Base-by-base conservation (phyloP, 192 early-diverging fungal species). In the Glomus cerebriforme region DNA sequence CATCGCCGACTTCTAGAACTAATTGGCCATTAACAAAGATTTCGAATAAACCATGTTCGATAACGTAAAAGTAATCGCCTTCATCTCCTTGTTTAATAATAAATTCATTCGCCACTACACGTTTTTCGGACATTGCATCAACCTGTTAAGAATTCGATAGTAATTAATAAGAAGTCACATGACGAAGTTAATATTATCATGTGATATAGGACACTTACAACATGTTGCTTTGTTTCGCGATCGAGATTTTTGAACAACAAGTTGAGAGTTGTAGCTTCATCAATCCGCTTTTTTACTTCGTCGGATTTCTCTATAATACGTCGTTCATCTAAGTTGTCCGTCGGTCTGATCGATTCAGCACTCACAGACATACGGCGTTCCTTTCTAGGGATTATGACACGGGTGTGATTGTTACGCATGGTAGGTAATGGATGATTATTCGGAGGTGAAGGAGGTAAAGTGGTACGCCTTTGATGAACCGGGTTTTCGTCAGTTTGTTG, bases 31-130 rank as follows among this genome's bases (percentile, higher is more conserved):
- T 32, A 8, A 86, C 73, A 37, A 58, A 82, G 31, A 81, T 77
- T 63, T 83, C 84, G 6, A 86, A 67, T 2, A 63, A 35, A 58
- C 85, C 85, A 32, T 69, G 59, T 59, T 76, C 59, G 7, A 85
- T 85, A 22, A 83, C 73, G 59, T 86, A 86, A 64, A 86, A 86
- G 75, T 63, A 80, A 59, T 86, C 85, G 22, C 85, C 85, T 47
- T 72, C 77, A 1, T 74, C 84, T 22, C 85, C 85, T 79, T 86
- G 85, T 34, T 72, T 59, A 29, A 86, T 86, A 19, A 86, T 64
- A 62, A 27, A 6, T 35, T 79, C 80, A 35, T 74, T 79, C 22
- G 64, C 15, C 19, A 39, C 4, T 17, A 81, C 82, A 35, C 37
- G 26, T 29, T 78, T 80, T 73, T 86, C 85, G 34, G 58, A 63